Conservation (phyloP, 2,329 filamentous ascomycete species). For the Xylaria digitata region DNA sequence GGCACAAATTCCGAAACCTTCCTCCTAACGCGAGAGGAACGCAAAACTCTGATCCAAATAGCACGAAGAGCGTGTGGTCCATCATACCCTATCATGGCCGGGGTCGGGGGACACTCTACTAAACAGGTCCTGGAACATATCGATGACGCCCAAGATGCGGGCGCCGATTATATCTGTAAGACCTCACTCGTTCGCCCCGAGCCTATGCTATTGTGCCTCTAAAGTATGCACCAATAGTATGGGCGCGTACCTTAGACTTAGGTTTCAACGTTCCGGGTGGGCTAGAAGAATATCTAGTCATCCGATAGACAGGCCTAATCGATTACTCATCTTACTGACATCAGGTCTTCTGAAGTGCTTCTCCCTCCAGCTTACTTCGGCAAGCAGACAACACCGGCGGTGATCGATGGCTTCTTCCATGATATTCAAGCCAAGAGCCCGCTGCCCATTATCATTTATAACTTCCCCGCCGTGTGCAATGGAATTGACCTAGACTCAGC, state of each 20-base stretch:
- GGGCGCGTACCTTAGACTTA: too few species aligned
- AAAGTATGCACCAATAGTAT: too few species aligned
- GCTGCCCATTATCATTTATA: constrained; percentile 72
- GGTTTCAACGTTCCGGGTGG: not conserved
- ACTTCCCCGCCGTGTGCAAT: constrained; percentile 76
- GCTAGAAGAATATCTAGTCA: not conserved
- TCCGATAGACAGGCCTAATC: not conserved
- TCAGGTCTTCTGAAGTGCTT: constrained; percentile 54
- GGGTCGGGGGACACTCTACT: constrained; percentile 72
- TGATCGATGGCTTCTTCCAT: constrained; percentile 69
- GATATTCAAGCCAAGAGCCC: constrained; percentile 63
- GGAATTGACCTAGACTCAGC: constrained; percentile 75
- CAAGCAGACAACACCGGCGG: constrained; percentile 67
- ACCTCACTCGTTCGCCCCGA: not conserved
- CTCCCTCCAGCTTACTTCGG: constrained; percentile 73
- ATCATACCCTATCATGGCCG: constrained; percentile 69
- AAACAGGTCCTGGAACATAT: constrained; percentile 70
- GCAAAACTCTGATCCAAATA: constrained; percentile 63
- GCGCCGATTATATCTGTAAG: constrained; percentile 65
- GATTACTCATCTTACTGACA: not conserved
- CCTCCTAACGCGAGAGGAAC: constrained; percentile 65
- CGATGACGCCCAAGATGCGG: constrained; percentile 67
- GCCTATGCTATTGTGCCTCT: not conserved
- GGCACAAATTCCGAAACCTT: constrained; percentile 54
- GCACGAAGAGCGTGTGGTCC: constrained; percentile 64